Evolutionary conservation across 148 eudicot species (phyloP).

Genomic region (Fagopyrum esculentum): DNA sequence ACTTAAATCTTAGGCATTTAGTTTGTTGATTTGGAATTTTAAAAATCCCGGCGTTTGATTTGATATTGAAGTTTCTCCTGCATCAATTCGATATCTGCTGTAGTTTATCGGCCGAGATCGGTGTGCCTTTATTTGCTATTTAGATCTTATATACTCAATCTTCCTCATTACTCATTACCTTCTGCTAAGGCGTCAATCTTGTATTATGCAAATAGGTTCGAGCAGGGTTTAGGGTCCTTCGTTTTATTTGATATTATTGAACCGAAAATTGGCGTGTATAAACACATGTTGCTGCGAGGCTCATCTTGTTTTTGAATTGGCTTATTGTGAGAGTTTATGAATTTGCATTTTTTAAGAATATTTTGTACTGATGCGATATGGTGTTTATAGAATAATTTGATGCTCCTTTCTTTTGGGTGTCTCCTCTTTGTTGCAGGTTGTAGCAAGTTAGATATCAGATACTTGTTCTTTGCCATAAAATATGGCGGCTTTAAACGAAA

Average conservation of each 20-base stretch:
- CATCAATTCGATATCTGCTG: too few relatives aligned
- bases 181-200: too few relatives aligned
- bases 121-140: too few relatives aligned
- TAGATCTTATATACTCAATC: too few relatives aligned
- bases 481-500: conserved; percentile 58
- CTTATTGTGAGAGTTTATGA: not conserved
- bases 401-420: not conserved
- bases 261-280: not conserved
- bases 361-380: not conserved
- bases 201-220: not conserved
- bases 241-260: not conserved
- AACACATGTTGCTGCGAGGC: not conserved
- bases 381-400: not conserved
- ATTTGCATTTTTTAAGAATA: not conserved
- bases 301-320: not conserved
- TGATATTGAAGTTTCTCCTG: too few relatives aligned
- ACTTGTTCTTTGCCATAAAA: not conserved
- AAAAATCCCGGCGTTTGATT: too few relatives aligned
- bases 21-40: too few relatives aligned
- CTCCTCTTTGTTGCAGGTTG: not conserved
- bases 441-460: not conserved
- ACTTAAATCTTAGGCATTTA: too few relatives aligned
- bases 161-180: too few relatives aligned
- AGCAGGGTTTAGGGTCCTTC: not conserved
- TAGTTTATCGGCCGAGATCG: too few relatives aligned